These are phyloP conservation scores for Xylogone sp. DNA, from an alignment of 2,329 filamentous ascomycete species.

Conservation along the genomic window DNA sequence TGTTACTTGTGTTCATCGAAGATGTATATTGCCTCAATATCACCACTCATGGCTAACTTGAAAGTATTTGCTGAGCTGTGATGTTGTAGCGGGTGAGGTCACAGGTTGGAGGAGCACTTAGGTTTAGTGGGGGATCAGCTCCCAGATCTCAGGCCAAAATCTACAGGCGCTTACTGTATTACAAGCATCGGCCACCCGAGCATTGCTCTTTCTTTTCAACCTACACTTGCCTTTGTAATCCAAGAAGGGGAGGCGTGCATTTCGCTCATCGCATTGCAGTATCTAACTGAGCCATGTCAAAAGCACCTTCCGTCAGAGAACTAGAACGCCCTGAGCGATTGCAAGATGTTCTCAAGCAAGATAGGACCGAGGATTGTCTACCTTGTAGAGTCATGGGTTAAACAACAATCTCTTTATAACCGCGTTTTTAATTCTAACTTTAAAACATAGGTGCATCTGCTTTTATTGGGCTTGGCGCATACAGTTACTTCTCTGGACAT, in stretches of 20 bases:
- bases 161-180: neutral
- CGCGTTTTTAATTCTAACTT: conserved; percentile 2
- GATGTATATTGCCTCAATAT: conserved; percentile 93
- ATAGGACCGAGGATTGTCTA: conserved; percentile 35
- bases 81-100: conserved; percentile 4
- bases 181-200: too few relatives aligned
- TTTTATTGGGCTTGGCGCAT: conserved; percentile 71
- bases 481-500: conserved; percentile 74
- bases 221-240: neutral
- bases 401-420: conserved; percentile 3
- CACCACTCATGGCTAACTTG: conserved; percentile 65
- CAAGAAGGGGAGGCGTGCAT: neutral
- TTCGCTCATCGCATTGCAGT: neutral
- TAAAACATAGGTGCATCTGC: conserved; percentile 60
- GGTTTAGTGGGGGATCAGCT: conserved; percentile 1
- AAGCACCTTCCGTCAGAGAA: conserved; percentile 11
- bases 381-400: conserved; percentile 28
- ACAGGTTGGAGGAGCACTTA: neutral
- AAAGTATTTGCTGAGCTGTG: conserved; percentile 8
- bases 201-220: neutral
- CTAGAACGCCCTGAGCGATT: conserved; percentile 22
- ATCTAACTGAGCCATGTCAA: neutral
- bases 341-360: conserved; percentile 19
- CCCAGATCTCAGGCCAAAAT: neutral
- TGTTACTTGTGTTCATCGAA: conserved; percentile 90